Base-by-base conservation (phyloP, 768 basidiomycete genomes). In the Suillus spraguei region DNA sequence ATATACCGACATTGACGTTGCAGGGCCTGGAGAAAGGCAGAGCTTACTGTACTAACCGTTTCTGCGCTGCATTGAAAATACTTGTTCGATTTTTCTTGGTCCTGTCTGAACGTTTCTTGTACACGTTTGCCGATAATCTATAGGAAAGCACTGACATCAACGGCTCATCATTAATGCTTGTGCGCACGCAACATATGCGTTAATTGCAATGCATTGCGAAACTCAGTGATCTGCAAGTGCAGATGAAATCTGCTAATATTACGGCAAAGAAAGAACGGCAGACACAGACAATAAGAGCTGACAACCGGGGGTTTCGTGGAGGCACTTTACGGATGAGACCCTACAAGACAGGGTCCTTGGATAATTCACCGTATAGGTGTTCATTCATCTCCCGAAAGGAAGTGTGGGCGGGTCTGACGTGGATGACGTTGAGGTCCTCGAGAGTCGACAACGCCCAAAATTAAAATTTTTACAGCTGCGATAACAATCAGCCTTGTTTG, bases 11-110 rank as follows among this genome's bases (percentile, higher is more conserved):
- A n/a, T 71, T 35, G 63, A 55, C 36, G 60, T 35, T 52, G 66
- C 42, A 13, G 61, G 46, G 38, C 33, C 42, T 0, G 67, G 63
- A 13, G 71, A 72, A n/a, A 60, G 46, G 36, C 36, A 38, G 10
- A 39, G 38, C 14, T 39, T 39, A 39, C 53, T 73, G 39, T 62
- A 16, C 36, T 32, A 60, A 60, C 64, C 28, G 55, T 56, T 11
- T 50, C 35, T 59, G 50, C 28, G 11, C 9, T 47, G 10, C n/a
- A 5, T n/a, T 52, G 28, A 52, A 52, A 11, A 14, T 16, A 16
- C 6, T 24, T 10, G 8, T 20, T 59, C 36, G 10, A 9, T 9
- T 59, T 14, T 39, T 7, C 59, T 5, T 50, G 50, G 3, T 50
- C 13, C 38, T 41, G 39, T 9, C 14, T 59, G 33, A 20, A 28